Evolutionary conservation across 495 filamentous ascomycete species (phyloP), one percentile per base, ranked within the genome.

Genomic region (Trypethelium eluteriae): DNA sequence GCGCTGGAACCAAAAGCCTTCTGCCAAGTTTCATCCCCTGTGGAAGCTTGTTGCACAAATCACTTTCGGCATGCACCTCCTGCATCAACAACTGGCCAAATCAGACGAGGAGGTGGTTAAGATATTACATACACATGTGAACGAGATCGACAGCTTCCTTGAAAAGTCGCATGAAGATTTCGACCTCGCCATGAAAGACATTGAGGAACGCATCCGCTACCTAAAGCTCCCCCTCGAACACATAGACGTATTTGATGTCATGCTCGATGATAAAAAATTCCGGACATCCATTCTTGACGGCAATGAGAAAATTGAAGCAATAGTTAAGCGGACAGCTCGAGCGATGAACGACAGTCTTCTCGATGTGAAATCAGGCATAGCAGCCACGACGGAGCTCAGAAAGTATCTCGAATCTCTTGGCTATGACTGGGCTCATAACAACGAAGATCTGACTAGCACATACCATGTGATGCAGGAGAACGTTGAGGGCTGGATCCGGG

Each of bases 41-140:
- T 88, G 88, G 83, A 96, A 96, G 77, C 81, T 98, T 63, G 83
- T 93, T 72, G 88, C 94, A 7, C 94, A 98, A 73, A 93, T 97
- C 71, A 88, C 89, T 0, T 98, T 97, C 74, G 94, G 95, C 38
- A 85, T 98, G 39, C 90, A 97, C 77, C 82, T 98, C 12, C 79
- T 98, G 39, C 86, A 93, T 41, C 87, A 93, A 70, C 84, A 85
- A 61, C 83, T 95, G 68, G 93, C 94, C 18, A 96, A 91, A 76
- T 93, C 90, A 66, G 88, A 97, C 49, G 81, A 84, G 18, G 86
- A 92, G 68, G 93, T 97, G 16, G 85, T 96, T 70, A 86, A 84
- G 57, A 98, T 98, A 61, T 84, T 98, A 57, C 91, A 96, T 74
- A 85, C 81, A 25, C 94, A 98, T 76, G 93, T 98, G 57, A 87